Conservation (phyloP, 2,329 filamentous ascomycete species). For the Mycosphaerella arachidis region DNA sequence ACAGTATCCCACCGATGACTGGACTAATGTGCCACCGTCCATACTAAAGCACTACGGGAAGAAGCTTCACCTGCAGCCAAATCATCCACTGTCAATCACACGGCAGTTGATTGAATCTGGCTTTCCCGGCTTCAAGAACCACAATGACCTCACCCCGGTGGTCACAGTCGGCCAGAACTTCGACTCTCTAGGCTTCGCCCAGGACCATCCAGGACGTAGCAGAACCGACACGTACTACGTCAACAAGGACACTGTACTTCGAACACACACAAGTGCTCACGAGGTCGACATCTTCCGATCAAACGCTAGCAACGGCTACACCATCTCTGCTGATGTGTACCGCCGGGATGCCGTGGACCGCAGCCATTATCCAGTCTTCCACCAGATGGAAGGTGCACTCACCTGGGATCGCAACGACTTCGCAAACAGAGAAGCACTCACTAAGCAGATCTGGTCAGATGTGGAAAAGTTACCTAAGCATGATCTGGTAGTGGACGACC, state of each 20-base stretch:
- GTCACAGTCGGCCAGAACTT: slow-evolving; percentile 87
- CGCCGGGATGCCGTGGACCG: slow-evolving; percentile 90
- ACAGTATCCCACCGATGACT: slow-evolving; percentile 65
- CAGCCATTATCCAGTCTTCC: slow-evolving; percentile 93
- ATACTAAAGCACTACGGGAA: slow-evolving; percentile 72
- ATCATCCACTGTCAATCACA: slow-evolving; percentile 88
- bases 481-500: slow-evolving; percentile 73
- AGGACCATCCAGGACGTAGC: slow-evolving; percentile 80
- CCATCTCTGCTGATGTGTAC: slow-evolving; percentile 93
- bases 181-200: slow-evolving; percentile 88
- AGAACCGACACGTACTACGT: slow-evolving; percentile 94
- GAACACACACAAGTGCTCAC: slow-evolving; percentile 93
- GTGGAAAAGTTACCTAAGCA: slow-evolving; percentile 68
- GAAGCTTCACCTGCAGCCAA: slow-evolving; percentile 79
- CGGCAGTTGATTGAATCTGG: slow-evolving; percentile 86
- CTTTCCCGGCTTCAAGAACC: slow-evolving; percentile 72
- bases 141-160: slow-evolving; percentile 76
- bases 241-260: slow-evolving; percentile 74
- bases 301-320: slow-evolving; percentile 71
- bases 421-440: slow-evolving; percentile 50
- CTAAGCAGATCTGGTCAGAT: slow-evolving; percentile 64
- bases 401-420: slow-evolving; percentile 73
- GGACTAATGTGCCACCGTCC: slow-evolving; percentile 77
- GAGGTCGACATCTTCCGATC: slow-evolving; percentile 76
- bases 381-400: slow-evolving; percentile 95